Percentiles rank a stretch among this genome's conserved stretches.
Conservation (phyloP, 805 yeast species). For the Debaryomyces maramus region DNA sequence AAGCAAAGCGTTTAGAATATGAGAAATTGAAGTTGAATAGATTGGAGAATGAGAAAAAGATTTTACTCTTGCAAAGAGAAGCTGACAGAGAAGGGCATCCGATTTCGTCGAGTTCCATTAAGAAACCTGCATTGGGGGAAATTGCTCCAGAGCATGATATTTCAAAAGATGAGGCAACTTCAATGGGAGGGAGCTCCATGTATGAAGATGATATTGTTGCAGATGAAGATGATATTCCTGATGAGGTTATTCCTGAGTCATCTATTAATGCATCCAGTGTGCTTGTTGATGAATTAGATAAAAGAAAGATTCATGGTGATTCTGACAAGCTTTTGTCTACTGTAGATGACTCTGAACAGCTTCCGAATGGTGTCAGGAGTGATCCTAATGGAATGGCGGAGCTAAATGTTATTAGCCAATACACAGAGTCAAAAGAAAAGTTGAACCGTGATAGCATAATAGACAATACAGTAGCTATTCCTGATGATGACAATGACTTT, state of each 20-base stretch:
- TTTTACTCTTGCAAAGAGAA: constrained; percentile 18
- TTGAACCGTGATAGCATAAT: constrained; percentile 11
- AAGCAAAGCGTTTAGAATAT: constrained; percentile 35
- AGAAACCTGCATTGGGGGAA: constrained; percentile 15
- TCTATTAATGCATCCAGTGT: constrained; percentile 23
- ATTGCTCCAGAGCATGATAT: constrained; percentile 15
- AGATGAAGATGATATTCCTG: constrained; percentile 5
- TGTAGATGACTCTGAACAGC: not conserved
- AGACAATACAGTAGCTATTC: not conserved
- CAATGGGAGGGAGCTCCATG: not conserved
- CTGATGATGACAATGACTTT: constrained; percentile 19
- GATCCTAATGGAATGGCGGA: constrained; percentile 11
- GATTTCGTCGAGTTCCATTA: not conserved
- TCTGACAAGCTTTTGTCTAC: not conserved
- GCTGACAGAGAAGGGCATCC: constrained; percentile 12
- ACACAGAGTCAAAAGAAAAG: constrained; percentile 20
- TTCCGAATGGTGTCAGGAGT: not conserved
- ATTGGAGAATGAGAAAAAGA: constrained; percentile 27
- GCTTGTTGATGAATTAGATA: constrained; percentile 27
- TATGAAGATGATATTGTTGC: constrained; percentile 2
- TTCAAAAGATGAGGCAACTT: not conserved
- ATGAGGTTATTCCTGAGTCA: constrained; percentile 10
- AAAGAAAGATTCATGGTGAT: constrained; percentile 6
- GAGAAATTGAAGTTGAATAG: constrained; percentile 30
- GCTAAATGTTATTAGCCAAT: constrained; percentile 21